These are phyloP conservation scores for Penicillium sp. DNA, from an alignment of 2,329 filamentous ascomycete genomes.

Conservation along the genomic window DNA sequence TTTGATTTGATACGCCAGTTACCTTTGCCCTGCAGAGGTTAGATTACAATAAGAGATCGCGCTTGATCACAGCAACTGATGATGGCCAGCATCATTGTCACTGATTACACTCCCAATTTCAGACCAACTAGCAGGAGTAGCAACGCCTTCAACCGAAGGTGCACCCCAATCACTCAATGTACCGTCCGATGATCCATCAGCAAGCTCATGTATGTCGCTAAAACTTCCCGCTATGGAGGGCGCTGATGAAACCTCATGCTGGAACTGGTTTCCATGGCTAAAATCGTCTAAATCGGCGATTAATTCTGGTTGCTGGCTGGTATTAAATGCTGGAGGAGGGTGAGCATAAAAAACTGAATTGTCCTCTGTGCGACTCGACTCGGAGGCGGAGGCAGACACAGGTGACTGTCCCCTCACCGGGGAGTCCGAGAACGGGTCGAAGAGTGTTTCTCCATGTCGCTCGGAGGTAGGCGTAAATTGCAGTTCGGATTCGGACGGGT, in stretches of 20 bases:
- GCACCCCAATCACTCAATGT: constrained; percentile 41
- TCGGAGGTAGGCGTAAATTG: constrained; percentile 50
- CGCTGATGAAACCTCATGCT: constrained; percentile 32
- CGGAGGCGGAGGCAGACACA: constrained; percentile 22
- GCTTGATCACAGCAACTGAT: constrained; percentile 17
- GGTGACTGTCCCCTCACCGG: constrained; percentile 16
- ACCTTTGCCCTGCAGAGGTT: neutral
- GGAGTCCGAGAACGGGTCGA: constrained; percentile 19
- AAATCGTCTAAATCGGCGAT: constrained; percentile 13
- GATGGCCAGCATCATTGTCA: constrained; percentile 37
- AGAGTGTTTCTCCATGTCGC: constrained; percentile 26
- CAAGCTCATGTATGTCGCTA: constrained; percentile 37
- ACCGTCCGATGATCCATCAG: constrained; percentile 37
- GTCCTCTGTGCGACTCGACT: constrained; percentile 36
- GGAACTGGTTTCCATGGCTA: constrained; percentile 9
- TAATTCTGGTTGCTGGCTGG: constrained; percentile 16
- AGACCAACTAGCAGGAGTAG: constrained; percentile 46
- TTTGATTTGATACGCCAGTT: constrained; percentile 2
- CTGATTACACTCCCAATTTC: constrained; percentile 47
- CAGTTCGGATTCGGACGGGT: constrained; percentile 43
- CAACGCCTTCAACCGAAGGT: constrained; percentile 29
- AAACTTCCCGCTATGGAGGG: constrained; percentile 39
- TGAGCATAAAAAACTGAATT: constrained; percentile 36
- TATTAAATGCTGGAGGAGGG: constrained; percentile 23
- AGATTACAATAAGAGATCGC: neutral